These are phyloP conservation scores for Tylopilus sp. DNA, from an alignment of 768 basidiomycete genomes.

Conservation along the genomic window DNA sequence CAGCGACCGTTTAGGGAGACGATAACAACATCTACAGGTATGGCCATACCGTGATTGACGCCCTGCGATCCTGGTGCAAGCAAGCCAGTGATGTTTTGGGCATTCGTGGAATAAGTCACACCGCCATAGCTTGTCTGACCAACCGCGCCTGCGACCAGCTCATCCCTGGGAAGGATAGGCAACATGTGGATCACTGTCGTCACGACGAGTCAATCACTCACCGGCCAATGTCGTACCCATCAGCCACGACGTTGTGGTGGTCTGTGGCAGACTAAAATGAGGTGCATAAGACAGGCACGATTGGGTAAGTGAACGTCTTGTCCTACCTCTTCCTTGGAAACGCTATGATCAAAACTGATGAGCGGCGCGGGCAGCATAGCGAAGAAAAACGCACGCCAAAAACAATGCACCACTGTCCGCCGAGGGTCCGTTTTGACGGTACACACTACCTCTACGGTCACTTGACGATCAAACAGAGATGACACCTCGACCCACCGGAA, in stretches of 20 bases:
- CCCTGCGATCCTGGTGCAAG: slow-evolving; percentile 49
- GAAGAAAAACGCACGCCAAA: slow-evolving; percentile 35
- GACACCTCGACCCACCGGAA: slow-evolving; percentile 33
- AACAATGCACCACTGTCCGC: slow-evolving; percentile 52
- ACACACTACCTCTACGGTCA: slow-evolving; percentile 33
- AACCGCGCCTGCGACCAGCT: slow-evolving; percentile 36
- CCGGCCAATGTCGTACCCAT: slow-evolving; percentile 50
- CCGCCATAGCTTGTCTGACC: slow-evolving; percentile 41
- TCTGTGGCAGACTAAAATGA: slow-evolving; percentile 27
- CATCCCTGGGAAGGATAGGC: slow-evolving; percentile 26
- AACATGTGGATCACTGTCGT: neutral
- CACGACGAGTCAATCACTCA: slow-evolving; percentile 7
- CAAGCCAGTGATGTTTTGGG: slow-evolving; percentile 47
- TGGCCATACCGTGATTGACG: slow-evolving; percentile 46
- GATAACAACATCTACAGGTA: neutral
- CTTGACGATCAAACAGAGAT: neutral
- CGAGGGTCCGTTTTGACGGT: slow-evolving; percentile 51
- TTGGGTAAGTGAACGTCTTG: neutral
- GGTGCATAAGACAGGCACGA: no score
- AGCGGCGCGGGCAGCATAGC: neutral
- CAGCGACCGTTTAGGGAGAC: neutral
- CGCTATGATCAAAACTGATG: slow-evolving; percentile 26
- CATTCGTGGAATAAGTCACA: slow-evolving; percentile 46
- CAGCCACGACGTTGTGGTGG: slow-evolving; percentile 38
- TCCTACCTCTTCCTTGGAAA: slow-evolving; percentile 42